A percentile compares a stretch with the other conserved stretches of the same genome.
Evolutionary conservation across 371 early-diverging fungal genomes (phyloP).

Genomic region (Mycotypha africana): DNA sequence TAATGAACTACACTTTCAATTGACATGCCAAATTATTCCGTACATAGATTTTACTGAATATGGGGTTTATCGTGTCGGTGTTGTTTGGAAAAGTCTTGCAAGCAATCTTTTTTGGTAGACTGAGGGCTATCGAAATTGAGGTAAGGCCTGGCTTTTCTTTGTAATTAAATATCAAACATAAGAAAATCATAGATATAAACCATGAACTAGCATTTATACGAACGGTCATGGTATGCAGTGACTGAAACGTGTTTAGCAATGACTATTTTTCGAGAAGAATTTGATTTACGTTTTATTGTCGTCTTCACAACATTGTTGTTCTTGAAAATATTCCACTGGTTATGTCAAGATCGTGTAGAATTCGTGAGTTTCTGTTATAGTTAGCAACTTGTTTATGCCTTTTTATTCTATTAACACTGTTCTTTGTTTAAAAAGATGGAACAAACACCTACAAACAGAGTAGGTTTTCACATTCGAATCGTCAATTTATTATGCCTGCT

Average conservation of each 20-base stretch:
- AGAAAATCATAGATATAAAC: no score
- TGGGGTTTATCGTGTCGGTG: slow-evolving; percentile 73
- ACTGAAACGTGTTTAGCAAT: slow-evolving; percentile 94
- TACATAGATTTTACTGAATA: slow-evolving; percentile 70
- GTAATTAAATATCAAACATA: no score
- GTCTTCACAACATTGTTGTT: slow-evolving; percentile 81
- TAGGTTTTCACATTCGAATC: slow-evolving; percentile 66
- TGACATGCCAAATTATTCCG: not conserved
- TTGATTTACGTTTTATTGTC: slow-evolving; percentile 79
- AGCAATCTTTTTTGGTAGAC: slow-evolving; percentile 82
- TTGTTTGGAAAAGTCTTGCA: slow-evolving; percentile 72
- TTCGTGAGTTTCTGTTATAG: slow-evolving; percentile 63
- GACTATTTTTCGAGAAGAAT: slow-evolving; percentile 94
- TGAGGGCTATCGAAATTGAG: slow-evolving; percentile 90
- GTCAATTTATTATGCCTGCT: slow-evolving; percentile 60
- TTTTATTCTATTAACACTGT: not conserved
- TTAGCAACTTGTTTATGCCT: no score
- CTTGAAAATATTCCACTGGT: slow-evolving; percentile 95
- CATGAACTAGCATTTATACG: slow-evolving; percentile 91
- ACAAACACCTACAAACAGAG: slow-evolving; percentile 63
- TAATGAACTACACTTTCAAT: no score
- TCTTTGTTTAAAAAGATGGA: slow-evolving; percentile 63
- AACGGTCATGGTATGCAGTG: slow-evolving; percentile 93
- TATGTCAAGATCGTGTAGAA: slow-evolving; percentile 87
- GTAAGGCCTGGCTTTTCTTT: no score